A percentile compares a stretch with the other conserved stretches of the same genome.
These are phyloP conservation scores for Lumnitzera littorea DNA, from an alignment of 345 rosid genomes.

Conservation along the genomic window DNA sequence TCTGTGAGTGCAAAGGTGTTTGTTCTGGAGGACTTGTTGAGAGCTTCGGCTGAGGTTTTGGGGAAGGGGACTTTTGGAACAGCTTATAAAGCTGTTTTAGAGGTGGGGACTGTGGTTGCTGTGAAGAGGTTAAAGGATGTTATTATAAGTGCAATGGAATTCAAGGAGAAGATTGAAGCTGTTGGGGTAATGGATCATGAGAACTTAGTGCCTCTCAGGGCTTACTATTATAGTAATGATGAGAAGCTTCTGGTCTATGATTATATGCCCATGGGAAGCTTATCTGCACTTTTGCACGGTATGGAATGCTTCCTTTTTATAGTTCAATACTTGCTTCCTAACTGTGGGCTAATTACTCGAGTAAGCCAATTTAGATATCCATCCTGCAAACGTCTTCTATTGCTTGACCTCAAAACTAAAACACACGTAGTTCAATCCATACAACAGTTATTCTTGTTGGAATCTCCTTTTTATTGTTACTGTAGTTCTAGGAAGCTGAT, in stretches of 20 bases:
- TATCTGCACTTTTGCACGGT: slow-evolving; percentile 95
- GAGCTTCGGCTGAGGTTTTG: slow-evolving; percentile 94
- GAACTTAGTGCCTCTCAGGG: slow-evolving; percentile 77
- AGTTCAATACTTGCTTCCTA: not conserved
- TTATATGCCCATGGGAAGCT: slow-evolving; percentile 98
- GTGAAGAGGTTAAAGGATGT: slow-evolving; percentile 97
- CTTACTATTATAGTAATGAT: slow-evolving; percentile 82
- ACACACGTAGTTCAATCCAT: too few relatives aligned
- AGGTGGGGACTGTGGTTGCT: slow-evolving; percentile 61
- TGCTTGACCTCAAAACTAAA: too few relatives aligned
- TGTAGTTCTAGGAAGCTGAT: too few relatives aligned
- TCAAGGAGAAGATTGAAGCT: slow-evolving; percentile 71
- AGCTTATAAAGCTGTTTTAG: slow-evolving; percentile 89
- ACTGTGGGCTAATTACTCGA: not conserved
- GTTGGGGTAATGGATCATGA: slow-evolving; percentile 92
- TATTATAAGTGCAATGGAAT: slow-evolving; percentile 56
- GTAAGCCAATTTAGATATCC: too few relatives aligned
- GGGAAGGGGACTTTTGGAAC: slow-evolving; percentile 99
- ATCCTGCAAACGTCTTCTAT: too few relatives aligned
- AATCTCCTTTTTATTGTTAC: too few relatives aligned
- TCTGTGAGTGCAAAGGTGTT: slow-evolving; percentile 38
- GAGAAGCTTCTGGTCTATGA: slow-evolving; percentile 96
- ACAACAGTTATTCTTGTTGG: too few relatives aligned
- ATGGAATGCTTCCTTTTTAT: slow-evolving; percentile 12
- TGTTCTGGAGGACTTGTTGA: slow-evolving; percentile 86